Evolutionary conservation across 768 basidiomycete species (phyloP).

Genomic region (Lyophyllum semitale): DNA sequence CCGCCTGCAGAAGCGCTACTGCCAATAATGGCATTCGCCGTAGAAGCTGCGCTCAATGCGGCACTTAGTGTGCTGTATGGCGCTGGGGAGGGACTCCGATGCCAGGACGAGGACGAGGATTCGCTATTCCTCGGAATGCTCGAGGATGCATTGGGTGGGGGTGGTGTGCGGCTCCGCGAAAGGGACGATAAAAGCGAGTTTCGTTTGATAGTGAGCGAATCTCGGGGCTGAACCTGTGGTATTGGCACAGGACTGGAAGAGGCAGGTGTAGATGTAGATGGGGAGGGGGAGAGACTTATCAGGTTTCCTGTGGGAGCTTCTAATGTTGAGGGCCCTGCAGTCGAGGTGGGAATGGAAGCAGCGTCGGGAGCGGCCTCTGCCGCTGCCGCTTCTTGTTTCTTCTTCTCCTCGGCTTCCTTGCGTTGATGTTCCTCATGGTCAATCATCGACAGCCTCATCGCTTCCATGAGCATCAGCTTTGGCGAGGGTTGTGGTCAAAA

Average conservation of each 20-base stretch:
- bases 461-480: slow-evolving; percentile 98
- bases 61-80: slow-evolving; percentile 48
- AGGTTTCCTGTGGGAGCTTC: slow-evolving; percentile 26
- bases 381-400: slow-evolving; percentile 38
- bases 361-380: slow-evolving; percentile 19
- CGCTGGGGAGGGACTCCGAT: slow-evolving; percentile 37
- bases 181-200: slow-evolving; percentile 30
- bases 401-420: slow-evolving; percentile 71
- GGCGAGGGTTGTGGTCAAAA: slow-evolving; percentile 1
- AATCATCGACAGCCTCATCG: slow-evolving; percentile 91
- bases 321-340: slow-evolving; percentile 34
- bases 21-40: slow-evolving; percentile 44
- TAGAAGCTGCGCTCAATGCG: slow-evolving; percentile 46
- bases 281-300: slow-evolving; percentile 22
- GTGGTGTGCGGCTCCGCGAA: slow-evolving; percentile 40
- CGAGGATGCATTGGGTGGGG: slow-evolving; percentile 24
- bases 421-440: slow-evolving; percentile 95
- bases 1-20: slow-evolving; percentile 7
- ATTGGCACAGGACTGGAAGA: slow-evolving; percentile 27
- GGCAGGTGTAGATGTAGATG: slow-evolving; percentile 26
- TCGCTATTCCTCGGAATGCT: slow-evolving; percentile 27
- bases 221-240: slow-evolving; percentile 19
- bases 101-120: slow-evolving; percentile 32
- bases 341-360: slow-evolving; percentile 25
- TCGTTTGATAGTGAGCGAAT: slow-evolving; percentile 23